Conservation (phyloP, 108 stramenopile species). For the Discostella stelligeroides region DNA sequence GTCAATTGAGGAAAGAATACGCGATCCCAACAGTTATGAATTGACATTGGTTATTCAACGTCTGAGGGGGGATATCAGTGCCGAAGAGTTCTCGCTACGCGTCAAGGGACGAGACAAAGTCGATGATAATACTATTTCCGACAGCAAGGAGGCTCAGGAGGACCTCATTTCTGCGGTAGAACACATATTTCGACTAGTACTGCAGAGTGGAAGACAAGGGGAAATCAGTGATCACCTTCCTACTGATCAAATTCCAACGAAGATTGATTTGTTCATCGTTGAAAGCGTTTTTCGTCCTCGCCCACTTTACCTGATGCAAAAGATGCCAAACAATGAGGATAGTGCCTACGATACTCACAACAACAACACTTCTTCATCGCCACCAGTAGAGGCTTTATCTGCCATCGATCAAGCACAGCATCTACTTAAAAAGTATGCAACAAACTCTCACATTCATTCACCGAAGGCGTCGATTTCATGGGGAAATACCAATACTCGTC, state of each 20-base stretch:
- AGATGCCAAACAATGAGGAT: conserved; percentile 2
- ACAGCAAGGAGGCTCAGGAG: conserved; percentile 14
- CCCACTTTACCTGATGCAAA: conserved; percentile 24
- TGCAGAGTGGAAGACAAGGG: not conserved
- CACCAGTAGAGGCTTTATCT: conserved; percentile 15
- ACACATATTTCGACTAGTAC: conserved; percentile 13
- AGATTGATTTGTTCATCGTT: conserved; percentile 44
- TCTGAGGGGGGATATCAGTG: conserved; percentile 33
- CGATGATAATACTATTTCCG: not conserved
- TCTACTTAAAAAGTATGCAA: conserved; percentile 21
- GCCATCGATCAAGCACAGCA: conserved; percentile 42
- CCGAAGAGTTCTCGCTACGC: conserved; percentile 36
- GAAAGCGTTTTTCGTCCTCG: conserved; percentile 52
- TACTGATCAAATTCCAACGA: conserved; percentile 18
- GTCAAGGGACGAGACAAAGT: not conserved
- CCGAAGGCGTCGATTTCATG: conserved; percentile 46
- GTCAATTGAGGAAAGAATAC: conserved; percentile 50
- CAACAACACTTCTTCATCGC: too few species aligned
- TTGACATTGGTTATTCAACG: conserved; percentile 50
- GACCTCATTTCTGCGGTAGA: conserved; percentile 37
- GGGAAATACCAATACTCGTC: conserved; percentile 86
- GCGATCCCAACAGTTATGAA: conserved; percentile 45
- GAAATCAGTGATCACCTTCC: not conserved
- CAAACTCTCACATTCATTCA: conserved; percentile 12
- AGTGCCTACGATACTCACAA: not conserved